Base-by-base conservation (phyloP, 805 yeast species). In the Cyberlindnera euphorbiiphila region DNA sequence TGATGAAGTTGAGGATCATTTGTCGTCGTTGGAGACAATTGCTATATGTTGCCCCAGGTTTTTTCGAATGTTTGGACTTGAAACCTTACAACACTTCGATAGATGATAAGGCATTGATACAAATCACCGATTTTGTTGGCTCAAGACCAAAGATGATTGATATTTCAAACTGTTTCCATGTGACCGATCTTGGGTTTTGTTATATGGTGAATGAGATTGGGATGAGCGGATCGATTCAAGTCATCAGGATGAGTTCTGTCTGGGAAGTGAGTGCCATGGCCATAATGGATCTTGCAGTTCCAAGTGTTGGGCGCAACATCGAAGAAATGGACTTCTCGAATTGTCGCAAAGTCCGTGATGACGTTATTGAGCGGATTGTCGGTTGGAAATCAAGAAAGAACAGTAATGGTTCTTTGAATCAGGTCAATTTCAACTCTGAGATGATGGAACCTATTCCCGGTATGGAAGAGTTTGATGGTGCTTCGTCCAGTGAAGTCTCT, bases 181-280 rank as follows among this genome's bases (percentile, higher is more conserved):
- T 84, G 7, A 81, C 89, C 0, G 89, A 83, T 56, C 80, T 72
- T 43, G 87, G 89, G 0, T 84, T 84, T 56, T 71, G 78, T 30
- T 78, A 77, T 51, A 65, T 84, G 66, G 76, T 83, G 15, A 81
- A 77, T 49, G 85, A 81, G 47, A 69, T 81, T 37, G 88, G 88
- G 2, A 76, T 80, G 48, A 55, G 76, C 26, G 87, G 87, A 4
- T 66, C 68, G 22, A 70, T 84, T 30, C 64, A 66, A 36, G 59
- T 61, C 9, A 61, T 84, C 34, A 70, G 68, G 42, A 80, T 83
- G 87, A 68, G 66, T 43, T 76, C 84, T 12, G 80, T 75, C 32
- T 83, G 91, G 91, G 85, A 81, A 48, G 76, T 84, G 8, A 74
- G 81, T 42, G 85, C 87, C 3, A 79, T 81, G 85, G 84, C 89